Conservation (phyloP, 1,284 basidiomycete genomes). For the Wallemia ichthyophaga region DNA sequence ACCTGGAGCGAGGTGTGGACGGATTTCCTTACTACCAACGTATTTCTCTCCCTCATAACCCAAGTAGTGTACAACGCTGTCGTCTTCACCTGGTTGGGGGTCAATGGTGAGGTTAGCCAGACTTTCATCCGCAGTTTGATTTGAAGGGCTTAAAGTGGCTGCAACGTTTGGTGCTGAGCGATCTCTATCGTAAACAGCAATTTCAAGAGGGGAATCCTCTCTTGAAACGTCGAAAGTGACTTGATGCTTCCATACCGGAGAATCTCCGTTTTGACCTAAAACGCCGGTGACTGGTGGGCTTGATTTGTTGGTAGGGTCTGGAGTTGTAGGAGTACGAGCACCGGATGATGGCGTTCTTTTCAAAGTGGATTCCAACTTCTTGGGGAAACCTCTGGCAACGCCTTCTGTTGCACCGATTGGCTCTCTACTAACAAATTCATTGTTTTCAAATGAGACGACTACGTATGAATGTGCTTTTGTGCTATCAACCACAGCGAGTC, state of each 20-base stretch:
- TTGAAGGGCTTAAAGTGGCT: neutral
- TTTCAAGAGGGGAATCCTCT: constrained; percentile 48
- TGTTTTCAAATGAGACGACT: constrained; percentile 94
- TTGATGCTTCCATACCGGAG: constrained; percentile 96
- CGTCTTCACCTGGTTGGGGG: neutral
- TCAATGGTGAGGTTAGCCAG: neutral
- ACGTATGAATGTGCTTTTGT: constrained; percentile 42
- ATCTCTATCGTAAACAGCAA: constrained; percentile 78
- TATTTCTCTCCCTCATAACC: constrained; percentile 43
- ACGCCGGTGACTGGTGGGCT: constrained; percentile 21
- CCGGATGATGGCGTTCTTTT: constrained; percentile 1
- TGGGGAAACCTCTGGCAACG: constrained; percentile 51
- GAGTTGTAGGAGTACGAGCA: constrained; percentile 3
- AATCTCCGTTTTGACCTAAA: constrained; percentile 34
- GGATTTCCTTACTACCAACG: constrained; percentile 70
- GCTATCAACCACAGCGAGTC: constrained; percentile 34
- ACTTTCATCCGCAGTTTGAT: neutral
- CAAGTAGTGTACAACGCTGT: neutral
- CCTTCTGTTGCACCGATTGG: constrained; percentile 53
- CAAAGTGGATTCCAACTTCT: constrained; percentile 10
- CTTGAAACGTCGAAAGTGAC: constrained; percentile 95
- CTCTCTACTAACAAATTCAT: constrained; percentile 84
- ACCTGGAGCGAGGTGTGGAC: constrained; percentile 61
- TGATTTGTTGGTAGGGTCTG: constrained; percentile 5
- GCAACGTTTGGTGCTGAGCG: constrained; percentile 7